Conservation (phyloP, 495 filamentous ascomycete genomes). For the Neurospora sp. region DNA sequence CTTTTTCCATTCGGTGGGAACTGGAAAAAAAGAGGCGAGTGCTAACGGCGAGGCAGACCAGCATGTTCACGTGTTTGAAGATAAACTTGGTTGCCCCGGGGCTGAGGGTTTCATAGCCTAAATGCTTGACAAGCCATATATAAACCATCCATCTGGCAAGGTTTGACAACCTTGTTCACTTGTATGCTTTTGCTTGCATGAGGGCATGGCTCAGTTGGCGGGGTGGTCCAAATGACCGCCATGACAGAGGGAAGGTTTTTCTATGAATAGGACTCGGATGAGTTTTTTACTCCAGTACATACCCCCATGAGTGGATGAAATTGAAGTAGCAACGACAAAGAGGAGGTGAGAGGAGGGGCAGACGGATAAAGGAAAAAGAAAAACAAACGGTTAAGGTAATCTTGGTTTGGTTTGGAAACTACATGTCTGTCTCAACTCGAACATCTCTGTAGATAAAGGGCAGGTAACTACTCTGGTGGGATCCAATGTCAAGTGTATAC, state of each 20-base stretch:
- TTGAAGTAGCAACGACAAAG: not conserved
- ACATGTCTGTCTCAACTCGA: not conserved
- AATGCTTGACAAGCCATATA: not conserved
- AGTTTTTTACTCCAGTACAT: not conserved
- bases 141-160: not conserved
- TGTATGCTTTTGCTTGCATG: not conserved
- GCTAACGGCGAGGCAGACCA: not conserved
- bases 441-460: not conserved
- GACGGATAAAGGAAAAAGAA: not conserved
- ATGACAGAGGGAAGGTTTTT: not conserved
- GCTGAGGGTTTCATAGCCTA: not conserved
- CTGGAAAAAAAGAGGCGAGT: not conserved
- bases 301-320: not conserved
- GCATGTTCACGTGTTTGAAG: not conserved
- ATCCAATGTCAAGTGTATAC: not conserved
- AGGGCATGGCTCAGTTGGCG: not conserved
- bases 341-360: not conserved
- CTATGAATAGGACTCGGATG: not conserved
- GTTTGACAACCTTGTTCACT: not conserved
- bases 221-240: not conserved
- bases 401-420: not conserved
- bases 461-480: not conserved
- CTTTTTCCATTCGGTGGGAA: not conserved
- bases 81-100: not conserved
- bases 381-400: not conserved